Conservation (phyloP, 306 rosid species). For the Dryas drummondii region DNA sequence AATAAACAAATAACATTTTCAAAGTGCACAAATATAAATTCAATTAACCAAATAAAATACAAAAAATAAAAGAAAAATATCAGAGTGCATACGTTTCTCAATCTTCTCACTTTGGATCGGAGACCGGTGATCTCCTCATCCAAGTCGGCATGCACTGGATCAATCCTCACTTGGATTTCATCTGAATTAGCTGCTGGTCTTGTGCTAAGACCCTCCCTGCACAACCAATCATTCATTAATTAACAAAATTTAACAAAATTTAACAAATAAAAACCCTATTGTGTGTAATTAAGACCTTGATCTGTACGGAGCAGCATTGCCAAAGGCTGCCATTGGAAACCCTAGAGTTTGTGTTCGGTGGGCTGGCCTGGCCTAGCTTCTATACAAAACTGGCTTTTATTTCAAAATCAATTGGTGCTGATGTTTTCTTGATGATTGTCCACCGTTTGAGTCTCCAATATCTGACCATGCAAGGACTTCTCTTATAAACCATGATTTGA, state of each 20-base stretch:
- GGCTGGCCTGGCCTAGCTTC: background rate
- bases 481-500: background rate
- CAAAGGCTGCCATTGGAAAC: constrained; percentile 56
- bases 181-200: no score
- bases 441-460: background rate
- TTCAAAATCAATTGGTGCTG: background rate
- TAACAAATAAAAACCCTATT: background rate
- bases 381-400: background rate
- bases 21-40: background rate
- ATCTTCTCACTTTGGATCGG: constrained; percentile 71
- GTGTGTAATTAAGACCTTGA: constrained; percentile 48
- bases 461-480: background rate
- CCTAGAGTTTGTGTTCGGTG: background rate
- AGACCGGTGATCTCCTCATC: constrained; percentile 85
- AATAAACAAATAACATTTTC: background rate
- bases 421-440: background rate
- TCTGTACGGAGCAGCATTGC: constrained; percentile 58
- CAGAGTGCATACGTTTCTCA: constrained; percentile 59
- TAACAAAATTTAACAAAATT: background rate
- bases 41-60: background rate
- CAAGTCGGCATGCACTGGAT: constrained; percentile 37
- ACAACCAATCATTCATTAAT: no score
- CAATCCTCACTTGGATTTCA: no score
- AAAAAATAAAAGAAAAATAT: background rate
- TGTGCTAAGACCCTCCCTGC: no score